Base-by-base conservation (phyloP, 441 rosid genomes). In the Theobroma grandiflorum region DNA sequence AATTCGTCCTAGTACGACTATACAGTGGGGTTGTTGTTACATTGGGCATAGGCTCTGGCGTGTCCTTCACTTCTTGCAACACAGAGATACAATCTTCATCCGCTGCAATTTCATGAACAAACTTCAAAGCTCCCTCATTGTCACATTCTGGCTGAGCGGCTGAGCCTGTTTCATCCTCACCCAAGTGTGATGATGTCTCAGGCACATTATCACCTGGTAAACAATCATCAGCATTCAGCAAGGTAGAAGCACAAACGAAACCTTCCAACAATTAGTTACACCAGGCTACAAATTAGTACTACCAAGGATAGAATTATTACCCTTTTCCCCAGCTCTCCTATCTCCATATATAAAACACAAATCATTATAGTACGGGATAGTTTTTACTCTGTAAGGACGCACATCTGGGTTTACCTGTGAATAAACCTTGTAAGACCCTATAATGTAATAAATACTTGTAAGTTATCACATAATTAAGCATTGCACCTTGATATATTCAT, bases 401-500 rank as follows among this genome's bases (percentile, higher is more conserved):
- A 88, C 89, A 83, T 89, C 87, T n/a, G 95, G 93, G 73, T 86
- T 90, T 35, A 79, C 79, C 99, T 92, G 86, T 68, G 81, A 82
- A 49, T 6, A 14, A 2, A 78, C 38, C 49, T 7, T 49, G 52
- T 83, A 59, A 84, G 81, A 79, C 55, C 72, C 61, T 8, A 42
- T 42, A 38, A 12, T 65, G 15, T 43, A 40, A 8, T 3, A 81
- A 64, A 73, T 49, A 40, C 35, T 64, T 79, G 6, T 20, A 57
- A 15, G 35, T n/a, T 10, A 18, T 38, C 20, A 45, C 43, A 42
- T 52, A 64, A 45, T 76, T 76, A 79, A 78, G 45, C 40, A 63
- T 66, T 74, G 74, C 76, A 95, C 99, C 98, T 94, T 91, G 59
- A 92, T 86, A 78, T 90, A 86, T 81, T 88, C 89, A 57, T 94